Conservation (phyloP, 805 yeast species). For the Saccharomycopsis vini region DNA sequence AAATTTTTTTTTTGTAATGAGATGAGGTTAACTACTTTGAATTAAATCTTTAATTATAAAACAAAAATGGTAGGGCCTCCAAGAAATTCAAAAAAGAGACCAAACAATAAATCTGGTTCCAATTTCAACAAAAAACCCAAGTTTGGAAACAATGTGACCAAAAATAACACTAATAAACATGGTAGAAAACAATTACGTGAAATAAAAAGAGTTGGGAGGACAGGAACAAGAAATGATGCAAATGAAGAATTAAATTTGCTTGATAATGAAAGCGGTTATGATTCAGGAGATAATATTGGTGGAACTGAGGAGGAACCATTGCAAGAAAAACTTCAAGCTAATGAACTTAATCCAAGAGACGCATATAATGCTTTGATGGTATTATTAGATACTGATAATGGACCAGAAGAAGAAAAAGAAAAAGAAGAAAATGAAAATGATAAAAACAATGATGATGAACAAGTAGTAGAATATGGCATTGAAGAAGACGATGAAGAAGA, state of each 20-base stretch:
- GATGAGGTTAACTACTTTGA: no score
- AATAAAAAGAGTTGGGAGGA: slow-evolving; percentile 47
- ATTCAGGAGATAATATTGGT: neutral
- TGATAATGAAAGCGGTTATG: slow-evolving; percentile 19
- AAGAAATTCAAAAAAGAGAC: neutral
- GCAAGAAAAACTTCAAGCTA: no score
- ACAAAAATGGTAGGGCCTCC: neutral
- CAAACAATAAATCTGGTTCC: neutral
- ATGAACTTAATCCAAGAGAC: slow-evolving; percentile 26
- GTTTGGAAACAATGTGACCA: neutral
- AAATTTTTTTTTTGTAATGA: no score
- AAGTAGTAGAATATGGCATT: slow-evolving; percentile 21
- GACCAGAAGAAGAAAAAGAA: slow-evolving; percentile 19
- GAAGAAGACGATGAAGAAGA: slow-evolving; percentile 20
- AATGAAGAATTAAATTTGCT: slow-evolving; percentile 19
- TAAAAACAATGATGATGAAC: slow-evolving; percentile 25
- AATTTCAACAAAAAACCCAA: neutral
- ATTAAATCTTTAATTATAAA: no score
- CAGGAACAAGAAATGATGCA: slow-evolving; percentile 20
- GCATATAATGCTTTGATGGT: slow-evolving; percentile 65
- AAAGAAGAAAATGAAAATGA: slow-evolving; percentile 21
- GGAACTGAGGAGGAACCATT: slow-evolving; percentile 1
- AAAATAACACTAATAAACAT: slow-evolving; percentile 23
- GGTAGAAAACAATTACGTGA: slow-evolving; percentile 59
- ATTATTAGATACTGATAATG: slow-evolving; percentile 45